Conservation (phyloP, 352 stramenopile species). For the Globisporangium iwayamae region DNA sequence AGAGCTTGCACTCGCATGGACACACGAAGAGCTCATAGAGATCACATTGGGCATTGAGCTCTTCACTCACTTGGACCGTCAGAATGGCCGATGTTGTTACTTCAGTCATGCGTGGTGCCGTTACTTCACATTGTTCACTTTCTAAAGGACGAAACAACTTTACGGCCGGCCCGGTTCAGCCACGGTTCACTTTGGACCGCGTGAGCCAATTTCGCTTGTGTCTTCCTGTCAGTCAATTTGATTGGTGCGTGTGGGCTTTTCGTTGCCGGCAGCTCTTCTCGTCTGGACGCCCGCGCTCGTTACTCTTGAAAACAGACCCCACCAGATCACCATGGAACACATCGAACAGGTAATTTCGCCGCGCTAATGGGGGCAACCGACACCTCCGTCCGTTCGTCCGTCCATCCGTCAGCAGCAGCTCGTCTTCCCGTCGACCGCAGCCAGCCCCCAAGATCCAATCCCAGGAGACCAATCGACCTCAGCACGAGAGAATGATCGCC, state of each 20-base stretch:
- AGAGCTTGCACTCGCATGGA: neutral
- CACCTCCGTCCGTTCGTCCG: neutral
- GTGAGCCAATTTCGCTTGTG: neutral
- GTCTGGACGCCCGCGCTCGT: neutral
- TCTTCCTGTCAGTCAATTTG: neutral
- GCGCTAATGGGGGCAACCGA: neutral
- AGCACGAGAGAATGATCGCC: neutral
- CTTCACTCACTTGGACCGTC: neutral
- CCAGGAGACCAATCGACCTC: neutral
- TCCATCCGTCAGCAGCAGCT: neutral
- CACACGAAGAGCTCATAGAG: neutral
- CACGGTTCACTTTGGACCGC: neutral
- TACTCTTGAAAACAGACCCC: slow-evolving; percentile 20
- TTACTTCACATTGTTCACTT: too few relatives aligned
- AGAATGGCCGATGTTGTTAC: too few relatives aligned
- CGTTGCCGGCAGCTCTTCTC: neutral
- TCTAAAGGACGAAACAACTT: neutral
- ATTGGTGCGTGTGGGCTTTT: slow-evolving; percentile 5
- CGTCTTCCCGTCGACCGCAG: neutral
- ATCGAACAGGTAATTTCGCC: slow-evolving; percentile 17
- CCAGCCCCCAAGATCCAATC: neutral
- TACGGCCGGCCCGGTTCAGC: neutral
- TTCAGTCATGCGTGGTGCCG: too few relatives aligned
- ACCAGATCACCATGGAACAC: slow-evolving; percentile 23
- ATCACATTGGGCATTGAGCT: neutral